Base-by-base conservation (phyloP, 495 filamentous ascomycete species). In the Astrothelium subdiscretum region DNA sequence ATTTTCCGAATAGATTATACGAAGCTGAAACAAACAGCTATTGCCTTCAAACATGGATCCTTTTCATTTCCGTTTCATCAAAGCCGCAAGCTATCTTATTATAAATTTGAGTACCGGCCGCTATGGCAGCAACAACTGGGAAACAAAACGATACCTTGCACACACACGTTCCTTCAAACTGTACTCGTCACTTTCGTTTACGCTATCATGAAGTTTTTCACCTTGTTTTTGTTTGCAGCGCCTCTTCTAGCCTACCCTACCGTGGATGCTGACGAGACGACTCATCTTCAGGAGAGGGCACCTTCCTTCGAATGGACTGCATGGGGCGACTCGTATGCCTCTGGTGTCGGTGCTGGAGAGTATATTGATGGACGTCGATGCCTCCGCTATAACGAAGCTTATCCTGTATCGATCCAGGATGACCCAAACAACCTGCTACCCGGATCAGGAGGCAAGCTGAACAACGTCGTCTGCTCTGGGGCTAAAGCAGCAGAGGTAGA, bases 281-380 rank as follows among this genome's bases (percentile, higher is more conserved):
- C 42, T 48, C 42, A 20, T 11, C 42, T 48, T 48, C 42, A 48
- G n/a, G 42, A 11, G 20, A 48, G 42, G 42, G 42, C 42, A 48
- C 42, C 42, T 48, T 48, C 42, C 20, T 48, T 48, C n/a, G 42
- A 48, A 48, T 48, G 42, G 42, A 48, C 42, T 48, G 42, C 42
- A 48, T 48, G 42, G 42, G 42, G 42, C 42, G 42, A 48, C 42
- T 48, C 42, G 20, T 48, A 48, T 48, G 42, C 42, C 42, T 48
- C 42, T 48, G 42, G 42, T 48, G 42, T 48, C 20, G 42, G 42
- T 48, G 3, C 42, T 48, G 42, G 42, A 48, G 20, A 48, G n/a
- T 67, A 58, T 58, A 58, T 69, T 72, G n/a, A 70, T 70, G 68
- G 68, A 70, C 63, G 68, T 66, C 27, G 70, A 69, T 58, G 68